A percentile compares a stretch with the other conserved stretches of the same genome.
phyloP scores from a whole-genome alignment of 345 rosid species.

The Noccaea bulbosa region DNA sequence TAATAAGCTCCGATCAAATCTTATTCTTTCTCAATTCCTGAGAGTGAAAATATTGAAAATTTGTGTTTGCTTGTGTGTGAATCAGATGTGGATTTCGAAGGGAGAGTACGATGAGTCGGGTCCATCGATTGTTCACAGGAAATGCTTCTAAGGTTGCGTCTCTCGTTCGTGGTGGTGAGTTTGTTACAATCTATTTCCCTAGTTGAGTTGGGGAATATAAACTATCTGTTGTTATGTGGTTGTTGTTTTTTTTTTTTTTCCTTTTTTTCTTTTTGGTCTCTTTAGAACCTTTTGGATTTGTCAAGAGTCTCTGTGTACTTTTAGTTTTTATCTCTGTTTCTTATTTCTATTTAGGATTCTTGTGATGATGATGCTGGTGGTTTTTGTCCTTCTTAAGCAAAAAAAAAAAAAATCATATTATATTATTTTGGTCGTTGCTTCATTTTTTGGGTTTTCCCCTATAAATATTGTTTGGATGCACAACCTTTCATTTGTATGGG shows the following conservation, averaged over 20 bases:
- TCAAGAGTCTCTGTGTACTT: constrained; percentile 32
- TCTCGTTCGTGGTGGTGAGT: constrained; percentile 39
- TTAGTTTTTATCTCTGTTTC: constrained; percentile 27
- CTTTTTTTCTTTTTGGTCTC: constrained; percentile 2
- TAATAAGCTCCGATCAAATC: neutral
- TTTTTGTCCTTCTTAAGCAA: constrained; percentile 21
- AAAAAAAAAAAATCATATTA: constrained; percentile 27
- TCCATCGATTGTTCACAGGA: constrained; percentile 66
- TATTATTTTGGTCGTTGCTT: constrained; percentile 32
- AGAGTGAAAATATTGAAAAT: neutral
- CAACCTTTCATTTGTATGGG: constrained; percentile 3
- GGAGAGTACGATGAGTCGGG: constrained; percentile 66
- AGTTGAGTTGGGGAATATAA: constrained; percentile 43
- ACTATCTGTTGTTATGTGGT: constrained; percentile 44
- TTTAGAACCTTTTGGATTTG: constrained; percentile 30
- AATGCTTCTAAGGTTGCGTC: constrained; percentile 50
- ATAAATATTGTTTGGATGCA: constrained; percentile 20
- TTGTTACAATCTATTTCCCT: constrained; percentile 37
- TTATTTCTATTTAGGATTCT: constrained; percentile 39
- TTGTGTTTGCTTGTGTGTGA: constrained; percentile 15
- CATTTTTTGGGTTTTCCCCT: neutral
- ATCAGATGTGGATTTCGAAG: constrained; percentile 68
- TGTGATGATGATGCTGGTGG: constrained; percentile 40
- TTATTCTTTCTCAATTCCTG: too few species aligned
- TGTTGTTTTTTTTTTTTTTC: constrained; percentile 8